A percentile compares a stretch with the other conserved stretches of the same genome.
Evolutionary conservation across 2,329 filamentous ascomycete species (phyloP).

Genomic region (Talaromyces albobiverticillius): DNA sequence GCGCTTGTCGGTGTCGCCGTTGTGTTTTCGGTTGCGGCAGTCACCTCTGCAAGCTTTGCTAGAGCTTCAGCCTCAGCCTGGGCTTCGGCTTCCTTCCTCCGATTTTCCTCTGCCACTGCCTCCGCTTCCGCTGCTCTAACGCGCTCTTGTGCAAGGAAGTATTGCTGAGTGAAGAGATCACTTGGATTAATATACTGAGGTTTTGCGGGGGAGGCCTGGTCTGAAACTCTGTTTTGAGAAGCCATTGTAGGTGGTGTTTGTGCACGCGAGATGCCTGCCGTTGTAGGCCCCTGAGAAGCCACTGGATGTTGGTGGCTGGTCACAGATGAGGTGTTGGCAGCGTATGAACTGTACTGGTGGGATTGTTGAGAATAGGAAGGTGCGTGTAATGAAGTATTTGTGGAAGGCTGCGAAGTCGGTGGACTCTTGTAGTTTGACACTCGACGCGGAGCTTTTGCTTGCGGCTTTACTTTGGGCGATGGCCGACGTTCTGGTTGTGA

Average conservation of each 20-base stretch:
- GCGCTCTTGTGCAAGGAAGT: conserved; percentile 12
- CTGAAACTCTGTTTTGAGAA: background rate
- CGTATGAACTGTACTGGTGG: background rate
- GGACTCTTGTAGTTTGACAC: background rate
- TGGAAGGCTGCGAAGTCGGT: background rate
- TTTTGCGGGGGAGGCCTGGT: conserved; percentile 8
- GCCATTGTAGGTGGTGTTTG: background rate
- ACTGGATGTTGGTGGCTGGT: background rate
- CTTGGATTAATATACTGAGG: conserved; percentile 12
- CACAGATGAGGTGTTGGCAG: background rate
- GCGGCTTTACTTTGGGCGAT: conserved; percentile 3
- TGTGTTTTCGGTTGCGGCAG: background rate
- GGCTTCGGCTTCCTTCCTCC: conserved; percentile 4
- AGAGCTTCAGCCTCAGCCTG: conserved; percentile 6
- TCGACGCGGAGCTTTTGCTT: background rate
- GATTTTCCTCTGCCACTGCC: conserved; percentile 1
- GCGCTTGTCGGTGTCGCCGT: background rate
- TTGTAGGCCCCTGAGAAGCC: background rate
- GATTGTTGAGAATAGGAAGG: background rate
- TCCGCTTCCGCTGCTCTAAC: conserved; percentile 13
- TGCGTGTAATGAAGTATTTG: background rate
- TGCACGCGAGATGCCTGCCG: background rate
- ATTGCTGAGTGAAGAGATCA: conserved; percentile 12
- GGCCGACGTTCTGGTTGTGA: conserved; percentile 4
- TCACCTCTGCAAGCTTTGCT: conserved; percentile 1